phyloP scores from a whole-genome alignment of 2,329 filamentous ascomycete genomes.

The Neurospora crassa region DNA sequence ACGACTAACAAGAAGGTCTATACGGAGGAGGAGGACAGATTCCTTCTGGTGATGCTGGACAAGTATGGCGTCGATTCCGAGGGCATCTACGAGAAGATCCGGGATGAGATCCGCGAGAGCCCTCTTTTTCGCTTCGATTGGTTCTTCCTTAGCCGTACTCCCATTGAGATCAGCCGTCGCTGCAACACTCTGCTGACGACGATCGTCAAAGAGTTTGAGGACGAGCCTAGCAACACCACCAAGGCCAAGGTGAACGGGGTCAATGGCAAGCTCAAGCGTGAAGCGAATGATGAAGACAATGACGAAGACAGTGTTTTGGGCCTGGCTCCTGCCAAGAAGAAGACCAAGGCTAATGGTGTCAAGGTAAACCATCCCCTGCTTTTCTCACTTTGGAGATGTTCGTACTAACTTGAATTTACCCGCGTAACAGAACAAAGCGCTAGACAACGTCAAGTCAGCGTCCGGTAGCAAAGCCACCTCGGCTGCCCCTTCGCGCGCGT shows the following conservation, averaged over 20 bases:
- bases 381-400: neutral
- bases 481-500: slow-evolving; percentile 69
- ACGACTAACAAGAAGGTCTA: slow-evolving; percentile 99
- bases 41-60: slow-evolving; percentile 87
- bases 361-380: slow-evolving; percentile 52
- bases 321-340: slow-evolving; percentile 85
- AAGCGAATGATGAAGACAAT: slow-evolving; percentile 70
- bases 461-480: slow-evolving; percentile 66
- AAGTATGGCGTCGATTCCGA: slow-evolving; percentile 88
- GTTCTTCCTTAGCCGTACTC: slow-evolving; percentile 96
- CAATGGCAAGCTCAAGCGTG: slow-evolving; percentile 65
- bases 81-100: slow-evolving; percentile 81
- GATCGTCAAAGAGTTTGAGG: slow-evolving; percentile 89
- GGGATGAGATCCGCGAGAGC: slow-evolving; percentile 92
- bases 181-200: slow-evolving; percentile 93
- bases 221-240: slow-evolving; percentile 34
- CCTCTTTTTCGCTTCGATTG: slow-evolving; percentile 97
- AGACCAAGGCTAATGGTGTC: slow-evolving; percentile 68
- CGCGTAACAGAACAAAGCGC: slow-evolving; percentile 69
- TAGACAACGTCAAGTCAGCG: slow-evolving; percentile 73
- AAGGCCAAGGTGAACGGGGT: slow-evolving; percentile 35
- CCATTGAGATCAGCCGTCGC: slow-evolving; percentile 81
- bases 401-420: slow-evolving; percentile 1
- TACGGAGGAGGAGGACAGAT: slow-evolving; percentile 95
- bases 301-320: slow-evolving; percentile 74